phyloP scores from a whole-genome alignment of 345 rosid genomes.

The Raphanus sativus region DNA sequence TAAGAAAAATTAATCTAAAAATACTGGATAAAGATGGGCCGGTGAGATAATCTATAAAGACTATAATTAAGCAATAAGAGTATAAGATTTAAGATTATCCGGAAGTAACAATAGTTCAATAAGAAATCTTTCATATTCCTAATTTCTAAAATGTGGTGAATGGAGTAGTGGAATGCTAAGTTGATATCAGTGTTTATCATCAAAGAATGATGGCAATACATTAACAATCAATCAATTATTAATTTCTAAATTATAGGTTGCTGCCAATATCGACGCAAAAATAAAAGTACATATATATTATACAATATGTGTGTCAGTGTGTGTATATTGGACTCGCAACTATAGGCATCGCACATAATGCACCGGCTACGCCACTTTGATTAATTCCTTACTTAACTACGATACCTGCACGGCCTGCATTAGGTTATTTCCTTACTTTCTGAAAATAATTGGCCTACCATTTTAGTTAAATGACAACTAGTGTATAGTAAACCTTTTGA shows the following conservation, averaged over 20 bases:
- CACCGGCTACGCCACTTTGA: constrained; percentile 26
- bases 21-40: too few species aligned
- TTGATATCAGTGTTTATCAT: too few species aligned
- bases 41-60: too few species aligned
- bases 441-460: neutral
- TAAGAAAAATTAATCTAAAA: too few species aligned
- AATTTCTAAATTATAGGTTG: too few species aligned
- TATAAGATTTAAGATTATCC: too few species aligned
- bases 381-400: constrained; percentile 15
- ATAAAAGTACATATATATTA: neutral
- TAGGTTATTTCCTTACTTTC: neutral
- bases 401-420: constrained; percentile 6
- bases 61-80: too few species aligned
- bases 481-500: neutral
- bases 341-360: neutral
- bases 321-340: neutral
- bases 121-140: neutral
- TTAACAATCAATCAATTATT: too few species aligned
- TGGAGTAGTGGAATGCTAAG: constrained; percentile 2
- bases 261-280: constrained; percentile 2
- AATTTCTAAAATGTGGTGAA: neutral
- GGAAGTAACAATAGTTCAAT: too few species aligned
- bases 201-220: too few species aligned
- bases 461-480: neutral
- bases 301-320: neutral